These are phyloP conservation scores for Elymus sibiricus DNA, from an alignment of 176 grass and related monocot species.

Conservation along the genomic window DNA sequence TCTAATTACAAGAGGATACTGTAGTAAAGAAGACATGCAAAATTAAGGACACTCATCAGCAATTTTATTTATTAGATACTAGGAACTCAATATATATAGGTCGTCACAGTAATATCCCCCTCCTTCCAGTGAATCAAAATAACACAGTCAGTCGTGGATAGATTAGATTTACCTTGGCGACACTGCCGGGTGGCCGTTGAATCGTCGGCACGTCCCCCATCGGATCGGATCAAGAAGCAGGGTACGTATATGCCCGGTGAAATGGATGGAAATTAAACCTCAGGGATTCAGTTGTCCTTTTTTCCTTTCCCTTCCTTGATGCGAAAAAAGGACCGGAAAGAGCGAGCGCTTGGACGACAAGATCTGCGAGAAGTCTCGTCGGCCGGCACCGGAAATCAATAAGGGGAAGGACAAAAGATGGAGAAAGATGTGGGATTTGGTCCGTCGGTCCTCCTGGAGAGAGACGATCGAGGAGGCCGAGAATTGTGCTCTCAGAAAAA, in stretches of 20 bases:
- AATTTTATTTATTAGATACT: not conserved
- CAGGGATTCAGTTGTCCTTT: too few relatives aligned
- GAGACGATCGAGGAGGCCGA: not conserved
- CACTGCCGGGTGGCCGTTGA: too few relatives aligned
- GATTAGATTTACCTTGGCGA: too few relatives aligned
- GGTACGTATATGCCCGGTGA: too few relatives aligned
- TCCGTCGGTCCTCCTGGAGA: not conserved
- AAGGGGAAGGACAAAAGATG: not conserved
- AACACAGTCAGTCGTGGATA: not conserved
- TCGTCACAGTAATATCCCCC: too few relatives aligned
- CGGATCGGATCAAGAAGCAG: constrained; percentile 21
- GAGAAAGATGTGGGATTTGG: not conserved
- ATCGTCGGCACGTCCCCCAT: constrained; percentile 34
- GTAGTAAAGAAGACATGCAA: not conserved
- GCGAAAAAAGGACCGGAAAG: too few relatives aligned
- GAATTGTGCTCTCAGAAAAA: not conserved
- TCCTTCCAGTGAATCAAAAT: not conserved
- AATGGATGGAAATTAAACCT: too few relatives aligned
- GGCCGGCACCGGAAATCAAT: not conserved
- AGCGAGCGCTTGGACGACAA: not conserved
- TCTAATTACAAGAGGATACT: not conserved
- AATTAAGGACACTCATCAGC: not conserved
- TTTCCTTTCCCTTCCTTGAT: too few relatives aligned
- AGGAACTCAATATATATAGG: not conserved
- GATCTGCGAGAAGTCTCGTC: too few relatives aligned